A percentile compares a stretch with the other conserved stretches of the same genome.
Conservation (phyloP, 2,329 filamentous ascomycete genomes). For the Aspergillus texensis region DNA sequence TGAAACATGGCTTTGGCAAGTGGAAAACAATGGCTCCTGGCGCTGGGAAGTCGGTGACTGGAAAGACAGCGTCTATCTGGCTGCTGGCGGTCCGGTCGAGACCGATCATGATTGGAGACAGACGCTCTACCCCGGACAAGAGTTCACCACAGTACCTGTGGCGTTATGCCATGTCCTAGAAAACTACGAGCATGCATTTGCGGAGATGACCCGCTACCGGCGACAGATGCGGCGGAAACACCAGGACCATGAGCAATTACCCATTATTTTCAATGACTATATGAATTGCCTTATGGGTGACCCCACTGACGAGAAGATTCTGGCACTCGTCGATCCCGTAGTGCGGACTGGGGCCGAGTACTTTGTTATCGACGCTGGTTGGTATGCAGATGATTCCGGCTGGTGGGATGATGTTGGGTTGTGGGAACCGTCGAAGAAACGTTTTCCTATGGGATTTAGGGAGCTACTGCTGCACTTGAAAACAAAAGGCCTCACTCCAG, state of each 20-base stretch:
- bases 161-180: conserved; percentile 28
- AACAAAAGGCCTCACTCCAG: conserved; percentile 30
- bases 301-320: conserved; percentile 37
- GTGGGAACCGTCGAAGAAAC: conserved; percentile 36
- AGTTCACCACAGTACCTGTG: conserved; percentile 28
- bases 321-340: conserved; percentile 32
- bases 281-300: conserved; percentile 47
- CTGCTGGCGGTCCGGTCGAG: conserved; percentile 29
- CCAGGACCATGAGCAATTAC: conserved; percentile 30
- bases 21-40: conserved; percentile 43
- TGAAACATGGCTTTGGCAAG: conserved; percentile 40
- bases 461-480: conserved; percentile 28
- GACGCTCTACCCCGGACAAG: conserved; percentile 23
- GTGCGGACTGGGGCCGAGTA: conserved; percentile 34
- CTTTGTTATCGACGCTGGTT: conserved; percentile 43
- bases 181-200: conserved; percentile 28
- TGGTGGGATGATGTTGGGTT: conserved; percentile 44
- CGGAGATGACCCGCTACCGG: conserved; percentile 32
- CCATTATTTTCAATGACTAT: conserved; percentile 44
- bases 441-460: conserved; percentile 37
- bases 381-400: conserved; percentile 40
- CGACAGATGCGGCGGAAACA: conserved; percentile 33
- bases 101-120: conserved; percentile 34
- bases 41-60: conserved; percentile 41
- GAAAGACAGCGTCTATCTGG: conserved; percentile 36